Evolutionary conservation across 495 filamentous ascomycete species (phyloP), one percentile per base, ranked within the genome.

Genomic region (Penicillium manginii): DNA sequence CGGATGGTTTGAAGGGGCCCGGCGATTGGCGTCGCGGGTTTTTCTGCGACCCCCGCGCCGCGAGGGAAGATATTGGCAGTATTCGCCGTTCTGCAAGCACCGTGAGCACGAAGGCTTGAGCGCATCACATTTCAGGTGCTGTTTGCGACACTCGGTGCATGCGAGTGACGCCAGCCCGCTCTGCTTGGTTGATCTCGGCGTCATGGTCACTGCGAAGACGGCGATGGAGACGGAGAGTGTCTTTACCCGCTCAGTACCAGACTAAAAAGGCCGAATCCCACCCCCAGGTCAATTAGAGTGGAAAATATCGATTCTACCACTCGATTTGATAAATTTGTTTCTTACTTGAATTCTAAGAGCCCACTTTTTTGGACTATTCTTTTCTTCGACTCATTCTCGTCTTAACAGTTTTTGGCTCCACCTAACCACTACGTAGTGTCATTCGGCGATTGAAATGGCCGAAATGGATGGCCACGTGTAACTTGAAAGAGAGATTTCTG

Each of bases 111-210:
- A 65, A 7, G 74, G 74, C 29, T 61, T 71, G 14, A 61, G 63
- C 4, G 68, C 74, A 18, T 78, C 74, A 46, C 75, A 78, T 64
- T 77, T 77, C 17, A 78, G 59, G 59, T 78, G 75, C 23, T 78
- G 74, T 50, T 76, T 76, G 17, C 75, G 67, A 64, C 75, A 78
- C 49, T 74, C 74, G 2, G 71, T 76, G 43, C 75, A 78, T n/a
- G 75, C 75, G 9, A 78, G 61, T 4, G 74, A 68, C 23, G 57
- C 64, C 31, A 69, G 51, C 7, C 67, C 67, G 51, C 51, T 69
- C 32, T 59, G 46, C 43, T 67, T 69, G 2, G 67, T 65, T 33
- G 57, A 60, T 45, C 54, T 55, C 7, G 60, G 57, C 21, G 63
- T 60, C 63, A 66, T 63, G 49, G 18, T 58, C 11, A 46, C 21